Percentiles rank a stretch among this genome's conserved stretches.
Evolutionary conservation across 2,329 filamentous ascomycete genomes (phyloP).

Genomic region (Colletotrichum shisoi): DNA sequence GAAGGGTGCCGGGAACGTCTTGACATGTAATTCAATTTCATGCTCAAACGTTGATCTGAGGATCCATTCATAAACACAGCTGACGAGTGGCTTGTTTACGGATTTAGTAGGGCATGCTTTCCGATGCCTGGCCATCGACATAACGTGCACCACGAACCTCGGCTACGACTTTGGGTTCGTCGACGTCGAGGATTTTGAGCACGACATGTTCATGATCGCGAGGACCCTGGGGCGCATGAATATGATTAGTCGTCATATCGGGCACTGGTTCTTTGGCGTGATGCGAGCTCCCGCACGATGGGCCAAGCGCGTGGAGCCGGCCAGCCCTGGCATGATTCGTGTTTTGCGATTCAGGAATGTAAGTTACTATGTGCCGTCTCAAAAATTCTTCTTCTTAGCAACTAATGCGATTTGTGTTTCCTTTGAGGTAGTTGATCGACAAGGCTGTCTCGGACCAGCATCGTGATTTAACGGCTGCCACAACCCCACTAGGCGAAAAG

Average conservation of each 20-base stretch:
- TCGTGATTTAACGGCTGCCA: not conserved
- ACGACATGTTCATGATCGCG: not conserved
- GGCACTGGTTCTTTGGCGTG: slow-evolving; percentile 1
- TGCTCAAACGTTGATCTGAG: not conserved
- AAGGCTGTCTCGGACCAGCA: not conserved
- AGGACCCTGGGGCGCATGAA: slow-evolving; percentile 4
- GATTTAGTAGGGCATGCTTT: slow-evolving; percentile 2
- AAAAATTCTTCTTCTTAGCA: not conserved
- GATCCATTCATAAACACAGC: not conserved
- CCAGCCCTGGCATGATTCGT: not conserved
- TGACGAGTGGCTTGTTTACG: not conserved
- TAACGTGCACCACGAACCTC: slow-evolving; percentile 7
- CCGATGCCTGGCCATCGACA: slow-evolving; percentile 1
- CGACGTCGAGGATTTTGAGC: slow-evolving; percentile 8
- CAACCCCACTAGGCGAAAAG: not conserved
- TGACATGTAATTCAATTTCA: not conserved
- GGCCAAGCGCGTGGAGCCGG: not conserved
- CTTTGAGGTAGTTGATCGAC: not conserved
- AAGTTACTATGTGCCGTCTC: not conserved
- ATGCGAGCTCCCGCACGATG: not conserved
- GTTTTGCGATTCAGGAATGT: not conserved
- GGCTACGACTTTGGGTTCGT: slow-evolving; percentile 4
- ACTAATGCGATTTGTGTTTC: not conserved
- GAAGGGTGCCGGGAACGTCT: not conserved
- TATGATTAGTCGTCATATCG: slow-evolving; percentile 1